Percentiles rank a stretch among this genome's conserved stretches.
phyloP scores from a whole-genome alignment of 78 protist genomes.

The Isochrysis galbana region DNA sequence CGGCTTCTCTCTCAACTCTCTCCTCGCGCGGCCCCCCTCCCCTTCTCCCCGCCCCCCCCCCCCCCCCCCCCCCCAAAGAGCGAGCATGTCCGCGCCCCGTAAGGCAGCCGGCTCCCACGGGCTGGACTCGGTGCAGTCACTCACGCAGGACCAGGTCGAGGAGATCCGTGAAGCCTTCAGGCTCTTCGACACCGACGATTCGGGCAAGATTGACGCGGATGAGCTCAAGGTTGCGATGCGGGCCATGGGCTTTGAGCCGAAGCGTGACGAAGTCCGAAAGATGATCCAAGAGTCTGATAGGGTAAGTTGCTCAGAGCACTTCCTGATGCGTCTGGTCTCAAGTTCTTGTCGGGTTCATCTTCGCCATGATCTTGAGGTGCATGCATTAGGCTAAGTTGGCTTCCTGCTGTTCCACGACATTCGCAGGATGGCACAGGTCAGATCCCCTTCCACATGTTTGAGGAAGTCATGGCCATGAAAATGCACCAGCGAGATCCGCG shows the following conservation, averaged over 20 bases:
- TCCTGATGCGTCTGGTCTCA: constrained; percentile 58
- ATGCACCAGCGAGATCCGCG: constrained; percentile 78
- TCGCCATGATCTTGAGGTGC: not conserved
- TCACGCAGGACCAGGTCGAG: constrained; percentile 79
- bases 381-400: too few species aligned
- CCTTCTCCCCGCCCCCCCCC: too few species aligned
- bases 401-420: too few species aligned
- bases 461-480: constrained; percentile 87
- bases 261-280: constrained; percentile 82
- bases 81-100: too few species aligned
- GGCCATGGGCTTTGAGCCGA: constrained; percentile 93
- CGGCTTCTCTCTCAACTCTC: too few species aligned
- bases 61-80: too few species aligned
- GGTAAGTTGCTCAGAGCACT: constrained; percentile 77
- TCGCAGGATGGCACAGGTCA: constrained; percentile 69
- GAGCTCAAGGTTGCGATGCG: constrained; percentile 95
- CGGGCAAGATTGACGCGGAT: constrained; percentile 87
- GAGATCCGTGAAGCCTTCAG: constrained; percentile 89
- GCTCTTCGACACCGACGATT: constrained; percentile 69
- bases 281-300: constrained; percentile 83
- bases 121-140: too few species aligned
- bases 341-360: not conserved
- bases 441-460: constrained; percentile 80
- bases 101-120: too few species aligned
- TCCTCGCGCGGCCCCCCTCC: too few species aligned